A percentile compares a stretch with the other conserved stretches of the same genome.
phyloP scores from a whole-genome alignment of 257 asterid species.

The Apocynum venetum region DNA sequence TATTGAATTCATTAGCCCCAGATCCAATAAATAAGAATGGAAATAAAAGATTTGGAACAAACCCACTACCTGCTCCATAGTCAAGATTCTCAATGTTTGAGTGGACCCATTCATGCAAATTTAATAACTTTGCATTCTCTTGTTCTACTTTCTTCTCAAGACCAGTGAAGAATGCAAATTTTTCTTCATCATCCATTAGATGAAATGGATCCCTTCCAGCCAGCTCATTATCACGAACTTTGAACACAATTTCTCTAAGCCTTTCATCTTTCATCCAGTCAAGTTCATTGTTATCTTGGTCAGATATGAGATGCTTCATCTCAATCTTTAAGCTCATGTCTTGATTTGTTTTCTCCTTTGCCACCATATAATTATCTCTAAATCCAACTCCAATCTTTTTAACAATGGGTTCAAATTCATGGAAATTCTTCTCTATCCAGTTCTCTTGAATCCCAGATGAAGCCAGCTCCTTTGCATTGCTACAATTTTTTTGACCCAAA shows the following conservation, averaged over 20 bases:
- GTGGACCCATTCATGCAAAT: conserved; percentile 82
- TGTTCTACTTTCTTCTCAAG: conserved; percentile 84
- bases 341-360: conserved; percentile 56
- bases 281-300: conserved; percentile 52
- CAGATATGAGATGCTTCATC: conserved; percentile 42
- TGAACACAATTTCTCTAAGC: conserved; percentile 79
- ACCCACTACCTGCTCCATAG: conserved; percentile 80
- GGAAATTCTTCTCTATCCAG: conserved; percentile 84
- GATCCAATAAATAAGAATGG: not conserved
- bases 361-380: conserved; percentile 61
- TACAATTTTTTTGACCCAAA: conserved; percentile 24
- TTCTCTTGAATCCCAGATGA: conserved; percentile 38
- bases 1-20: not conserved
- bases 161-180: conserved; percentile 65
- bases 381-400: conserved; percentile 67
- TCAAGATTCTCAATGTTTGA: conserved; percentile 93
- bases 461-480: conserved; percentile 27
- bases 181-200: conserved; percentile 67
- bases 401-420: conserved; percentile 73
- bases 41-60: conserved; percentile 10
- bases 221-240: conserved; percentile 90
- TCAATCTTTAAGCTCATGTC: conserved; percentile 40
- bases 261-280: conserved; percentile 93
- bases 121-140: conserved; percentile 59
- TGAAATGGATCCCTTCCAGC: conserved; percentile 95